These are phyloP conservation scores for Prunus kanzakura DNA, from an alignment of 306 rosid species.

Conservation along the genomic window DNA sequence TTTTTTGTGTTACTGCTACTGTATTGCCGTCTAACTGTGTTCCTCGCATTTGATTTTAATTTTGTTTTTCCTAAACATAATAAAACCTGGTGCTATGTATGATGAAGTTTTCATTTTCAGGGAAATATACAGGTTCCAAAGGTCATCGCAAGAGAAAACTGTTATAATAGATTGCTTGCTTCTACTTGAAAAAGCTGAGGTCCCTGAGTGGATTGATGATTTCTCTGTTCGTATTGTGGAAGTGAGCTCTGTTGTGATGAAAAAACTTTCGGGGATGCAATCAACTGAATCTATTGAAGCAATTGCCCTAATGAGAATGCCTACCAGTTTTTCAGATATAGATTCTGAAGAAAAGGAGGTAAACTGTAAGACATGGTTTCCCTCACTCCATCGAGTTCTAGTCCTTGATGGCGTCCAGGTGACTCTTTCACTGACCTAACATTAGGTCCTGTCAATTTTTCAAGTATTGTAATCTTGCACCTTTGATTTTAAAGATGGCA, in stretches of 20 bases:
- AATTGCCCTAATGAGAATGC: constrained; percentile 71
- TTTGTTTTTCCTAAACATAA: not conserved
- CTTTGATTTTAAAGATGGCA: not conserved
- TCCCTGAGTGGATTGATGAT: constrained; percentile 55
- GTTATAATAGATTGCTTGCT: constrained; percentile 62
- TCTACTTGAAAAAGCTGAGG: constrained; percentile 58
- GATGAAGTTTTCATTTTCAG: constrained; percentile 40
- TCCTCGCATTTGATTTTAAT: not conserved
- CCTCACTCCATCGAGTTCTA: constrained; percentile 58
- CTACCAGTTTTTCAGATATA: constrained; percentile 49
- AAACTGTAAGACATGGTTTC: constrained; percentile 52
- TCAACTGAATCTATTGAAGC: constrained; percentile 75
- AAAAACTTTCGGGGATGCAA: constrained; percentile 71
- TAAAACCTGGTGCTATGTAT: not conserved
- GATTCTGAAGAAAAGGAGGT: constrained; percentile 30
- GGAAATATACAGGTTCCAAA: constrained; percentile 71
- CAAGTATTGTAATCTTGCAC: not conserved
- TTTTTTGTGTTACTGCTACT: not conserved
- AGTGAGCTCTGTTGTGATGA: constrained; percentile 70
- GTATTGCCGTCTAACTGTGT: not conserved
- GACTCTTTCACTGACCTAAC: constrained; percentile 13
- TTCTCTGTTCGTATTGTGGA: constrained; percentile 45
- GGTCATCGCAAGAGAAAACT: constrained; percentile 45
- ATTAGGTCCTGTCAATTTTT: constrained; percentile 6
- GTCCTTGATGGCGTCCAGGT: constrained; percentile 96